Base-by-base conservation (phyloP, 306 rosid genomes). In the Sindora glabra region DNA sequence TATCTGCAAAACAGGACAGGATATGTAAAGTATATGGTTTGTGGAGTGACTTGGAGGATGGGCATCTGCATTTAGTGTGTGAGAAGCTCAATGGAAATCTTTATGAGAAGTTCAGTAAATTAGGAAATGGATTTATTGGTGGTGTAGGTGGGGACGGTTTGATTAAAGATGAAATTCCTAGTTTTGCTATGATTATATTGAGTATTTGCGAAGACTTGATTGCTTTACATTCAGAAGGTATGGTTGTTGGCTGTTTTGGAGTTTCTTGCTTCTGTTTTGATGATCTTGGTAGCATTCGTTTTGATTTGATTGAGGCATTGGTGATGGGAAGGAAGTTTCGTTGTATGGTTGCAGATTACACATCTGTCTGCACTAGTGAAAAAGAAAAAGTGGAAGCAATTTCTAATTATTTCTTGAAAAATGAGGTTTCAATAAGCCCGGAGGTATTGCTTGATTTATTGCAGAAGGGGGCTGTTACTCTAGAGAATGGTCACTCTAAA, bases 31-130 rank as follows among this genome's bases (percentile, higher is more conserved):
- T 67, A 75, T 88, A 73, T 79, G 96, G 96, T 24, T 26, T 88
- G 71, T 91, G 98, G 96, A 73, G 89, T 17, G 81, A 88, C 64
- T 67, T 69, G 79, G 81, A 52, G 38, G 82, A 71, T 61, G 90
- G 90, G 60, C 44, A 59, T 65, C 48, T 91, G 50, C 74, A 74
- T 73, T 8, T 91, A 46, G 95, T 78, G n/a, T 77, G 83, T 50
- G 92, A 78, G 82, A 69, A 77, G 33, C 48, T 26, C 13, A 50
- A 48, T 6, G 57, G 59, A 16, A 42, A 65, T 53, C 21, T 90
- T 26, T 18, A 36, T 23, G 83, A 82, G 39, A 78, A 70, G 81
- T 58, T 69, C 14, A 34, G 51, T 53, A 68, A 54, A 27, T 67
- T 77, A 71, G 44, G 59, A 11, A 56, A 50, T 74, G 78, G 75